phyloP scores from a whole-genome alignment of 2,329 filamentous ascomycete genomes.

The Aspergillus niger region DNA sequence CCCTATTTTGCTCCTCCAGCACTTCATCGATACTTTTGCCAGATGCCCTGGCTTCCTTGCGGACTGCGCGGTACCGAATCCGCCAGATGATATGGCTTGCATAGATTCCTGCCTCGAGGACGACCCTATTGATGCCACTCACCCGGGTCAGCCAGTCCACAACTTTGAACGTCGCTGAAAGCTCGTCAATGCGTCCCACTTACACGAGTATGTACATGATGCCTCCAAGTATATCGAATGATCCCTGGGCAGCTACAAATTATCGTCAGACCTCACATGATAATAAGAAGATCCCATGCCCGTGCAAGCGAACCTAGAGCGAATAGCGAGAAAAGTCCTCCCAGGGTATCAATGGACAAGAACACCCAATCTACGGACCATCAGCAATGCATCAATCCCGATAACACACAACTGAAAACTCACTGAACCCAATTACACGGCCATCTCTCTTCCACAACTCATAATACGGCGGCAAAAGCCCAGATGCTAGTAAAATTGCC shows the following conservation, averaged over 20 bases:
- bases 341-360: constrained; percentile 60
- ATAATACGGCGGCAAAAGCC: constrained; percentile 62
- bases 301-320: constrained; percentile 52
- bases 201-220: constrained; percentile 63
- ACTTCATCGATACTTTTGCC: constrained; percentile 61
- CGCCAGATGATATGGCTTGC: constrained; percentile 62
- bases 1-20: constrained; percentile 18
- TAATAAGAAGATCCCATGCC: too few relatives aligned
- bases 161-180: not conserved
- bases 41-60: constrained; percentile 53
- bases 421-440: constrained; percentile 63
- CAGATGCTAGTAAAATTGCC: constrained; percentile 57
- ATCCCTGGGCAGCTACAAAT: constrained; percentile 57
- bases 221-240: constrained; percentile 63
- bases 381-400: not conserved
- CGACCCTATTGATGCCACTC: constrained; percentile 42
- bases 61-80: constrained; percentile 55
- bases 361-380: constrained; percentile 54
- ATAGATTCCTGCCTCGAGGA: constrained; percentile 64
- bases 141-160: not conserved
- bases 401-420: constrained; percentile 17
- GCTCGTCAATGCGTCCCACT: constrained; percentile 25
- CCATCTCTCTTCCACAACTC: constrained; percentile 65
- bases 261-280: constrained; percentile 7
- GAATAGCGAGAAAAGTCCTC: constrained; percentile 66